Evolutionary conservation across 805 yeast species (phyloP).

Genomic region (Metschnikowia bowlesiae): DNA sequence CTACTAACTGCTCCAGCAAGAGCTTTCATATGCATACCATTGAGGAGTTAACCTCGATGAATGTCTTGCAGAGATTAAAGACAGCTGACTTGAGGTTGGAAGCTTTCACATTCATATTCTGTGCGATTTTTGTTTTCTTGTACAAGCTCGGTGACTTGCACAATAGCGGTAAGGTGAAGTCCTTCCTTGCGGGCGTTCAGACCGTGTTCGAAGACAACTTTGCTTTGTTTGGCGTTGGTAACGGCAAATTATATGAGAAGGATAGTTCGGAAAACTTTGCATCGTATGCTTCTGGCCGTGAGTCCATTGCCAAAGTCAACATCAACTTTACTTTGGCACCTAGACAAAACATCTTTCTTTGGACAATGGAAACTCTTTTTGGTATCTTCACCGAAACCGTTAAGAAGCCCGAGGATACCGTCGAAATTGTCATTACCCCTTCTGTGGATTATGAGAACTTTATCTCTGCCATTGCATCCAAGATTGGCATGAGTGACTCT

Average conservation of each 20-base stretch:
- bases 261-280: conserved; percentile 61
- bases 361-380: conserved; percentile 58
- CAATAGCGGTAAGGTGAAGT: conserved; percentile 54
- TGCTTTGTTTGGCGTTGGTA: conserved; percentile 65
- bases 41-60: conserved; percentile 56
- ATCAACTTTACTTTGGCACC: conserved; percentile 63
- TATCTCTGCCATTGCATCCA: conserved; percentile 80
- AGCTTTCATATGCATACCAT: conserved; percentile 27
- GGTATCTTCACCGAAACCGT: conserved; percentile 54
- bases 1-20: conserved; percentile 13
- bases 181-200: conserved; percentile 46
- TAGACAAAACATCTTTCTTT: conserved; percentile 73
- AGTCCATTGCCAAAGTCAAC: conserved; percentile 60
- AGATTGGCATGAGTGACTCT: conserved; percentile 69
- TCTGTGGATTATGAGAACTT: conserved; percentile 62
- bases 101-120: conserved; percentile 47
- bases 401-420: conserved; percentile 52
- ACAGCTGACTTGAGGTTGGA: conserved; percentile 79
- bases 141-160: conserved; percentile 56
- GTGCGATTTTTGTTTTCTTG: conserved; percentile 44
- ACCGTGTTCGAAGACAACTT: conserved; percentile 64
- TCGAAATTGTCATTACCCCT: conserved; percentile 56
- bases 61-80: conserved; percentile 53
- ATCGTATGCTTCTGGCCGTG: conserved; percentile 87
- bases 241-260: conserved; percentile 45